Conservation (phyloP, 495 filamentous ascomycete species). For the Talaromyces nanjingensis region DNA sequence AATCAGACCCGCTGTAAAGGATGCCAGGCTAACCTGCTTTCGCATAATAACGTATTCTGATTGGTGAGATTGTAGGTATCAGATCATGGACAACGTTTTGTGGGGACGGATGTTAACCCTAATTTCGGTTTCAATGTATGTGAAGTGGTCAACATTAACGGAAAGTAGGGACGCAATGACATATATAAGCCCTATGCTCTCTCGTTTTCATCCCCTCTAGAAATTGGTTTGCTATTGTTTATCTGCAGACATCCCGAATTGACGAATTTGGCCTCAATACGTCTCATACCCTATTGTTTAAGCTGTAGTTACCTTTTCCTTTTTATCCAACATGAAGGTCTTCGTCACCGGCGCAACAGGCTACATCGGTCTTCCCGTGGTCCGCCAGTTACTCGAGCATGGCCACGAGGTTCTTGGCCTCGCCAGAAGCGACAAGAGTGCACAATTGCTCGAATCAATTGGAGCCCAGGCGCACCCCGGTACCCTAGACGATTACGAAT, state of each 20-base stretch:
- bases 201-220: not conserved
- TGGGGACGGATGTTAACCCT: not conserved
- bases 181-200: not conserved
- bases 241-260: too few species aligned
- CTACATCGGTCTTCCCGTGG: slow-evolving; percentile 37
- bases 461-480: slow-evolving; percentile 30
- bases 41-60: not conserved
- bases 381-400: slow-evolving; percentile 29
- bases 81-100: not conserved
- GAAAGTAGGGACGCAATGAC: not conserved
- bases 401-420: slow-evolving; percentile 39
- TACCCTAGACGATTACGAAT: slow-evolving; percentile 27
- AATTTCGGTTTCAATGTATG: not conserved
- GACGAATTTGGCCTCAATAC: not conserved
- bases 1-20: not conserved
- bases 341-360: slow-evolving; percentile 45
- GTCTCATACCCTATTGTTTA: not conserved
- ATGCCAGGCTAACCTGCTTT: not conserved
- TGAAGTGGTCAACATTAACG: not conserved
- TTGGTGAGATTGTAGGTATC: not conserved
- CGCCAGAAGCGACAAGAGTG: slow-evolving; percentile 28
- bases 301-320: not conserved
- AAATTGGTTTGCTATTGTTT: not conserved
- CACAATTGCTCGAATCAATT: slow-evolving; percentile 18
- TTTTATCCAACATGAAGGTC: slow-evolving; percentile 13